Conservation (phyloP, 106 monocot species). For the Allium cepa region DNA sequence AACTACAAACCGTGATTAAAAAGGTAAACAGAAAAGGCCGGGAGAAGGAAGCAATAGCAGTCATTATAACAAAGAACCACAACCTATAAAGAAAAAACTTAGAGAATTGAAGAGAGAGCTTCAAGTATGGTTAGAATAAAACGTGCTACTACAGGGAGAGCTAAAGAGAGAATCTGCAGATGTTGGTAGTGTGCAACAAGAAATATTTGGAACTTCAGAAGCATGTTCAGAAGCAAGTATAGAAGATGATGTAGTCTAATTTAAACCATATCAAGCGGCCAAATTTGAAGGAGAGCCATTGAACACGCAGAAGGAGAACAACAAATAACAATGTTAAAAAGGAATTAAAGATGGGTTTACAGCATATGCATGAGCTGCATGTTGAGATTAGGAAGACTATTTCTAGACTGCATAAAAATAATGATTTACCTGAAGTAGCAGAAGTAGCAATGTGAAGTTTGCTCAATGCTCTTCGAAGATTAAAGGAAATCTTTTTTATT, state of each 20-base stretch:
- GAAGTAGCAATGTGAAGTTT: constrained; percentile 7
- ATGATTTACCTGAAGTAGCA: constrained; percentile 22
- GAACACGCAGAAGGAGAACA: constrained; percentile 81
- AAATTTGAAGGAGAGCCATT: constrained; percentile 71
- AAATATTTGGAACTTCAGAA: constrained; percentile 41
- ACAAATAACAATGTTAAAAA: constrained; percentile 64
- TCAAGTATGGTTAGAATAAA: constrained; percentile 70
- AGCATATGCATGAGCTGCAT: constrained; percentile 43
- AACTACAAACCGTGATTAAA: constrained; percentile 35
- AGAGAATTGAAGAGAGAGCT: constrained; percentile 58
- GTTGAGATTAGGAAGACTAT: constrained; percentile 41
- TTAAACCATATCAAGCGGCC: constrained; percentile 61
- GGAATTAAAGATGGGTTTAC: constrained; percentile 49
- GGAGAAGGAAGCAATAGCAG: background rate
- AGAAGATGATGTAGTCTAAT: constrained; percentile 17
- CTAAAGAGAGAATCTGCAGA: constrained; percentile 45
- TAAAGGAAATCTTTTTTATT: constrained; percentile 49
- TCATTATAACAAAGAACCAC: constrained; percentile 9
- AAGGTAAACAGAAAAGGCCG: constrained; percentile 6
- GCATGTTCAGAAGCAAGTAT: constrained; percentile 15
- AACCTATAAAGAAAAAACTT: constrained; percentile 31
- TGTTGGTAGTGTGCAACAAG: constrained; percentile 41
- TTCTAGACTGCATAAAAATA: constrained; percentile 25
- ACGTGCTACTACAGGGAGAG: constrained; percentile 42
- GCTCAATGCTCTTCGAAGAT: constrained; percentile 25